phyloP scores from a whole-genome alignment of 2,329 filamentous ascomycete species.

The Apiospora arundinis region DNA sequence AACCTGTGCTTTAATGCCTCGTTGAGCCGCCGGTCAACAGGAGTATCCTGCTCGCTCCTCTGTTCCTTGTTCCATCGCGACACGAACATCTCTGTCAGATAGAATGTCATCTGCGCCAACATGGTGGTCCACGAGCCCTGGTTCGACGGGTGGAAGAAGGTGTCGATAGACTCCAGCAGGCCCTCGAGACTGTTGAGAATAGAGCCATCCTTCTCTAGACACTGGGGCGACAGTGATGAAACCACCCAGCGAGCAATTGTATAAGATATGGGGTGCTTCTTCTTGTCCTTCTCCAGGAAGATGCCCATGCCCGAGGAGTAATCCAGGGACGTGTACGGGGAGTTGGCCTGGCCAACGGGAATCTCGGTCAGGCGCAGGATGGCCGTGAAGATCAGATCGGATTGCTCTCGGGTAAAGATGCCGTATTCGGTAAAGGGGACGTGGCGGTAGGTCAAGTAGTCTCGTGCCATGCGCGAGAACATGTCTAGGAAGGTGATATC shows the following conservation, averaged over 20 bases:
- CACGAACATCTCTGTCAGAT: conserved; percentile 93
- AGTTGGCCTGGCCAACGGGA: conserved; percentile 93
- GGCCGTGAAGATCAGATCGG: conserved; percentile 90
- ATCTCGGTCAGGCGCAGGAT: conserved; percentile 91
- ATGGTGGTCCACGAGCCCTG: conserved; percentile 90
- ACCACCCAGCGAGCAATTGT: conserved; percentile 93
- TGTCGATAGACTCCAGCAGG: conserved; percentile 92
- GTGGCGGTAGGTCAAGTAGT: conserved; percentile 77
- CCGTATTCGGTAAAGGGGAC: conserved; percentile 85
- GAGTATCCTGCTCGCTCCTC: conserved; percentile 88
- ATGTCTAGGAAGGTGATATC: conserved; percentile 90
- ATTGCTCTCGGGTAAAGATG: conserved; percentile 91
- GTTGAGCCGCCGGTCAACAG: conserved; percentile 78
- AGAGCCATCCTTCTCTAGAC: conserved; percentile 77
- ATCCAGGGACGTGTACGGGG: conserved; percentile 88
- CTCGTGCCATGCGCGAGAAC: conserved; percentile 84
- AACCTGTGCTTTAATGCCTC: conserved; percentile 86
- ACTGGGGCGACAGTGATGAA: conserved; percentile 88
- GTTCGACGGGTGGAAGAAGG: conserved; percentile 98
- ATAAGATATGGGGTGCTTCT: conserved; percentile 91
- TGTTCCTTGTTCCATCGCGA: conserved; percentile 97
- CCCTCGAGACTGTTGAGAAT: conserved; percentile 87
- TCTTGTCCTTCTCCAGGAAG: conserved; percentile 88
- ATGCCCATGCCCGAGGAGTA: conserved; percentile 81
- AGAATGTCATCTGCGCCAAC: conserved; percentile 88